Evolutionary conservation across 371 early-diverging fungal species (phyloP), one percentile per base, ranked within the genome.

Genomic region (Mortierella sp.): DNA sequence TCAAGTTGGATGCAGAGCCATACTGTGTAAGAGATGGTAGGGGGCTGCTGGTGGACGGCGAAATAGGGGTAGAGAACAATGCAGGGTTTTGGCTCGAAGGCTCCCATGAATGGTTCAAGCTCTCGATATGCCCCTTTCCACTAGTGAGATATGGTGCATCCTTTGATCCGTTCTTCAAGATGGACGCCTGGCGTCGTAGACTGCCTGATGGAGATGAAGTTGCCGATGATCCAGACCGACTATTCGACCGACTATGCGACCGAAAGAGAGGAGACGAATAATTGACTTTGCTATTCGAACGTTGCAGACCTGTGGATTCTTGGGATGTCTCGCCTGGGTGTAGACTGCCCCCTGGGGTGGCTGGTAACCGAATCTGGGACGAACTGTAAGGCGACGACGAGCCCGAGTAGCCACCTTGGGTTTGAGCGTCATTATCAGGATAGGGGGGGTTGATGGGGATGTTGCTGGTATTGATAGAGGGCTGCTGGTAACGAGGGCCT

Each of bases 111-210:
- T 76, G 66, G 48, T 50, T 76, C 56, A 76, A 47, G 59, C 54
- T 65, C 66, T 76, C 69, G 45, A 63, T 61, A 41, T 64, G 49
- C 60, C 34, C 31, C 27, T 54, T 67, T 14, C 21, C 34, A 38
- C 30, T 31, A 1, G 61, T 50, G 12, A 76, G 66, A 42, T 76
- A 76, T 12, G 76, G 69, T 30, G 78, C 78, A 62, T 76, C 78
- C 50, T 76, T 76, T 28, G 78, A 61, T 23, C 70, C 78, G 39
- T 76, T 76, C 26, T 76, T 76, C 42, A 76, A 56, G 52, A 76
- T 76, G 18, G 78, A 76, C 5, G 66, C 58, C 50, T 61, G 54
- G 26, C 78, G 65, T 23, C 52, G 64, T 49, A 76, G 52, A 21
- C 69, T 50, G 8, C 57, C 48, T 3, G 74, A 54, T 3, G 61